Evolutionary conservation across 495 filamentous ascomycete species (phyloP), one percentile per base, ranked within the genome.

Genomic region (Penicillium canescens): DNA sequence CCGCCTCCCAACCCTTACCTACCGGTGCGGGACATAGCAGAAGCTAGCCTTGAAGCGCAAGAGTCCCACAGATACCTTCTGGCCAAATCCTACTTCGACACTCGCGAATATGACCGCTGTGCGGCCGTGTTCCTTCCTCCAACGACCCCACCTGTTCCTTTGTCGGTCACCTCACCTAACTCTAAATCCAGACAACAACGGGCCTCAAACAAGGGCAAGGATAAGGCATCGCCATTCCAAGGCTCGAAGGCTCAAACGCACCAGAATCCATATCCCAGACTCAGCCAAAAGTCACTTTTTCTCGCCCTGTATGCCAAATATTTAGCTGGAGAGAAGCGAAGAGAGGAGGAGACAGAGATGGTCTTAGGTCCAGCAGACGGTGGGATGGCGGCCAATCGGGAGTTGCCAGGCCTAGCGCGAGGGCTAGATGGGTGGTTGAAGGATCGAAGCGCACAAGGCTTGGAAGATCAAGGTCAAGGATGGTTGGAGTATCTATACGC

Each of bases 401-500:
- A 97, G 68, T 69, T 98, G 3, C 75, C 86, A 6, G 80, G 80
- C 3, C 80, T 98, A 13, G 83, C 86, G 11, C 79, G 85, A n/a
- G 83, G 83, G 16, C 70, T 99, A 34, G 84, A 96, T 59, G 78
- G 77, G 20, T 93, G 89, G 86, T 89, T 97, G 52, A 69, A 71
- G 4, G 81, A 87, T 50, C 81, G 83, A 34, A 75, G 70, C 41
- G 72, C 74, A 11, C 81, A 83, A 3, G 84, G 85, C 0, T 56
- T 78, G 14, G 80, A 84, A 39, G 79, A 87, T 20, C 78, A 79
- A 42, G 87, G 85, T 44, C 90, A 97, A 57, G 92, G 92, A 7
- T 99, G 92, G 86, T 75, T 99, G n/a, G 89, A 97, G 61, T 99
- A 96, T 66, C 80, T 99, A 49, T 96, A 96, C 61, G 95, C 91